Base-by-base conservation (phyloP, 129 eudicot species). In the Centella asiatica region DNA sequence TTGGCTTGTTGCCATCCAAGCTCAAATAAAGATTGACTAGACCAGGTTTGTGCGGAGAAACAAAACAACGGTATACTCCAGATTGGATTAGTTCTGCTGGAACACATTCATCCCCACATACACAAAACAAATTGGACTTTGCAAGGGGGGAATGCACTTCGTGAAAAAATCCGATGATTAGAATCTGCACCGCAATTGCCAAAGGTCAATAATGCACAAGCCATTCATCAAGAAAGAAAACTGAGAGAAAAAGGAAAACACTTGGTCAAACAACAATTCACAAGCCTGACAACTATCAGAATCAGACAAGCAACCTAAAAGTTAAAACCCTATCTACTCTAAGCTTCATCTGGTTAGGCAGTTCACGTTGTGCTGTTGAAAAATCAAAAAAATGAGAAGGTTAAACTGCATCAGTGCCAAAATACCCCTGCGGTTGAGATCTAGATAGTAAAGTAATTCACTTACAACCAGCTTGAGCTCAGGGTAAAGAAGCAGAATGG, bases 61-160 rank as follows among this genome's bases (percentile, higher is more conserved):
- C 52, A 44, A 64, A 69, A 75, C 86, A 87, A 45, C 99, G 96
- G 51, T 68, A 84, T 26, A 92, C 99, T 27, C 99, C 99, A 40
- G 76, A 57, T 76, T 87, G 99, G 47, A 87, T 66, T 19, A 72
- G 61, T 82, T 82, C 88, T 40, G 71, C 86, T 51, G 88, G 82
- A 78, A 81, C 67, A 66, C 77, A 67, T 54, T 53, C 56, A 62
- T 82, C 88, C 67, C 95, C 99, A 69, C 92, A 87, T 15, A 83
- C 84, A 45, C 88, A 77, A 58, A 34, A 74, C 26, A 92, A 69
- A 31, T 62, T 74, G 59, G 85, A 80, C 45, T 80, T 83, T 25
- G 79, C 68, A 28, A 66, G 28, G 46, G 72, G 81, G 69, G 71
- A 70, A 55, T 82, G 76, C 32, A 74, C 88, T 58, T 77, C 72